Evolutionary conservation across 2,329 filamentous ascomycete species (phyloP).

Genomic region (Penicillium verrucosum): DNA sequence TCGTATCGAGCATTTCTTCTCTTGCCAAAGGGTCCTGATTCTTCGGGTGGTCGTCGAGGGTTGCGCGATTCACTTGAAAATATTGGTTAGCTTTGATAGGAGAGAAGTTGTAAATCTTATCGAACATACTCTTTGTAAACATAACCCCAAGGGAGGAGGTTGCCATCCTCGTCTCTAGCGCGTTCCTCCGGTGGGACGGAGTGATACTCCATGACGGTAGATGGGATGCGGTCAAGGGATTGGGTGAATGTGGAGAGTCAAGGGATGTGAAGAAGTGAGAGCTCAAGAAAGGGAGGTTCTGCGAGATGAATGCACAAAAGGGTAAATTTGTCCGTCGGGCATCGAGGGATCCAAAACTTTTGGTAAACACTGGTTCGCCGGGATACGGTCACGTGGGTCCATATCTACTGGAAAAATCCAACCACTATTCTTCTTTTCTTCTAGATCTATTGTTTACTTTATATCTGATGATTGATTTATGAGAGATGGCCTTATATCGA

Average conservation of each 20-base stretch:
- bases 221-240: not conserved
- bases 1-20: constrained; percentile 46
- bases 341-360: constrained; percentile 10
- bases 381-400: constrained; percentile 24
- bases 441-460: not conserved
- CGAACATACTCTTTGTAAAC: constrained; percentile 58
- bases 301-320: not conserved
- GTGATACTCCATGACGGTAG: constrained; percentile 58
- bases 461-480: not conserved
- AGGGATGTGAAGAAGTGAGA: not conserved
- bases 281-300: not conserved
- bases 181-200: constrained; percentile 62
- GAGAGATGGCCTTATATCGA: not conserved
- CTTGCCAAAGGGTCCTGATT: constrained; percentile 62
- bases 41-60: constrained; percentile 54
- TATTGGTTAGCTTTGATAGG: not conserved
- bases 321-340: not conserved
- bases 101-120: not conserved
- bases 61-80: constrained; percentile 45
- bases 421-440: not conserved
- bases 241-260: not conserved
- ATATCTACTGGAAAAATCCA: not conserved
- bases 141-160: constrained; percentile 61
- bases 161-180: constrained; percentile 57
- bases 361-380: constrained; percentile 26